These are phyloP conservation scores for Lachnellula arida DNA, from an alignment of 2,329 filamentous ascomycete genomes.

Conservation along the genomic window DNA sequence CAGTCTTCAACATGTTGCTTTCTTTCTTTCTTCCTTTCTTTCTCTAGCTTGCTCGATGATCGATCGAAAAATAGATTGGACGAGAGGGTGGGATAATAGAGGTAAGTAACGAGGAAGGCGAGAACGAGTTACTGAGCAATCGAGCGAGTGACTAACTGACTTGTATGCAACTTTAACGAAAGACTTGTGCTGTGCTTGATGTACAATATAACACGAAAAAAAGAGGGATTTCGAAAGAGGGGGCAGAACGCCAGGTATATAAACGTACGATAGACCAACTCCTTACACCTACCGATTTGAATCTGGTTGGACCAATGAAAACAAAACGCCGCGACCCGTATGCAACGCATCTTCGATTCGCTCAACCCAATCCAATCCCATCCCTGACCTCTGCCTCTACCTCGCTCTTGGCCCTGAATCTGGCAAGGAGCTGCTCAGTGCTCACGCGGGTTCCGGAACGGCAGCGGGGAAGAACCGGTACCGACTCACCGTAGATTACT, in stretches of 20 bases:
- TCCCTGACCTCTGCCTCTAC: too few relatives aligned
- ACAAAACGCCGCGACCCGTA: neutral
- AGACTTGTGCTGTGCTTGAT: neutral
- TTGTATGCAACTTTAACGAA: neutral
- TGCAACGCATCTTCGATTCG: neutral
- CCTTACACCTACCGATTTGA: too few relatives aligned
- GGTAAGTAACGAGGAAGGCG: neutral
- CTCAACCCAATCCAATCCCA: neutral
- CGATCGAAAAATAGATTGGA: neutral
- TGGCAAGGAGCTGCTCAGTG: neutral
- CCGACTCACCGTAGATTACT: too few relatives aligned
- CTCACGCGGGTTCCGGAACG: neutral
- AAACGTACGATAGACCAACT: neutral
- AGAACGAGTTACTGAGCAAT: neutral
- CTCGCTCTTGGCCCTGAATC: neutral
- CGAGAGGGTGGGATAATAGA: neutral
- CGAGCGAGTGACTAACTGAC: neutral
- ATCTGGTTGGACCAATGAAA: too few relatives aligned
- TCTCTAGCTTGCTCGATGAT: too few relatives aligned
- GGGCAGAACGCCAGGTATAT: neutral
- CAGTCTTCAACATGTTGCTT: slow-evolving; percentile 8
- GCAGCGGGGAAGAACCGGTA: neutral
- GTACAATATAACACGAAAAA: too few relatives aligned
- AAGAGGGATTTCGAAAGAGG: too few relatives aligned
- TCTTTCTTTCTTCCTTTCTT: neutral